Evolutionary conservation across 2,329 filamentous ascomycete species (phyloP).

Genomic region (Hysterium pulicare): DNA sequence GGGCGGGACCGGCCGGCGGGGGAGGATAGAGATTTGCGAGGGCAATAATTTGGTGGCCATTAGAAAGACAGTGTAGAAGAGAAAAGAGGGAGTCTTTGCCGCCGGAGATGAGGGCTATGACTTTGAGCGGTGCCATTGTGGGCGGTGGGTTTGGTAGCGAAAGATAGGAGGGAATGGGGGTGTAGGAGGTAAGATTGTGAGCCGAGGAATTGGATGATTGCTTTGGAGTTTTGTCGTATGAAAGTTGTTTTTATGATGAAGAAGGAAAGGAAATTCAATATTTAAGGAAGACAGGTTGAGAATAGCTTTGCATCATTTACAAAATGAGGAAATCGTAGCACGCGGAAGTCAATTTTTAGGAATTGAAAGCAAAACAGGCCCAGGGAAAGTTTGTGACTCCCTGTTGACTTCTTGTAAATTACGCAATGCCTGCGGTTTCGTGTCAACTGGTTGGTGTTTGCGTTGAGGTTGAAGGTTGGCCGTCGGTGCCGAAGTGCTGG

Average conservation of each 20-base stretch:
- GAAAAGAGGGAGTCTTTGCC: slow-evolving; percentile 97
- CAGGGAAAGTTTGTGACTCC: too few relatives aligned
- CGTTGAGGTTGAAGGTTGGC: too few relatives aligned
- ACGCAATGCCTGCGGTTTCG: too few relatives aligned
- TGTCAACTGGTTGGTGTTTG: too few relatives aligned
- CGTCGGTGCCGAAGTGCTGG: too few relatives aligned
- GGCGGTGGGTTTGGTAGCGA: slow-evolving; percentile 9
- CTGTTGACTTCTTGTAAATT: too few relatives aligned
- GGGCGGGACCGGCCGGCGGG: slow-evolving; percentile 2
- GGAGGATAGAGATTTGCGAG: slow-evolving; percentile 81
- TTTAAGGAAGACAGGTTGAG: background rate
- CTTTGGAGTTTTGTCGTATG: background rate
- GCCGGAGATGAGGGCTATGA: slow-evolving; percentile 90
- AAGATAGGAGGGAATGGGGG: background rate
- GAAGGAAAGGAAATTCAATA: background rate
- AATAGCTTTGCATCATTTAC: background rate
- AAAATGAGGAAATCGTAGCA: too few relatives aligned
- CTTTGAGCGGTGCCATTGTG: slow-evolving; percentile 55
- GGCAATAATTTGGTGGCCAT: slow-evolving; percentile 82
- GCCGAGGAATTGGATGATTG: background rate
- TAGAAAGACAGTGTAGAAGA: slow-evolving; percentile 80
- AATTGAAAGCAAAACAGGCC: too few relatives aligned
- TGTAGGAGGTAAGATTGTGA: too few relatives aligned
- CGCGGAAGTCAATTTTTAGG: too few relatives aligned
- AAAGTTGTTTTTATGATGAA: background rate